A percentile compares a stretch with the other conserved stretches of the same genome.
phyloP scores from a whole-genome alignment of 805 yeast genomes.

The Saccharomycopsis javanensis region DNA sequence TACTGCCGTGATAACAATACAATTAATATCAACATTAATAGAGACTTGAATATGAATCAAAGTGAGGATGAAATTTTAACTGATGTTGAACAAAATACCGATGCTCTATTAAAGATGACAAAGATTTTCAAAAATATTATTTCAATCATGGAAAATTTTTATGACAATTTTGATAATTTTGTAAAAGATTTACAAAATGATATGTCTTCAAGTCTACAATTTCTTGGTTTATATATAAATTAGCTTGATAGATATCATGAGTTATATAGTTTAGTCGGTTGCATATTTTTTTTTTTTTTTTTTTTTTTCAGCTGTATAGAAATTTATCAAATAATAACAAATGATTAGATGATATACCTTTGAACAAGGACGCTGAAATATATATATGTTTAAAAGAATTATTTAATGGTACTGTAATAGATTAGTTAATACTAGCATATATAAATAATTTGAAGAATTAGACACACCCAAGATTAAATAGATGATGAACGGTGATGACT shows the following conservation, averaged over 20 bases:
- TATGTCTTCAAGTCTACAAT: constrained; percentile 37
- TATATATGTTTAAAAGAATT: not conserved
- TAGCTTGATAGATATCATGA: not conserved
- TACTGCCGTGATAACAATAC: not conserved
- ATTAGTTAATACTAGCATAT: too few species aligned
- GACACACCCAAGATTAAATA: not conserved
- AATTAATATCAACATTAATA: constrained; percentile 20
- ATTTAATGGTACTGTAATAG: too few species aligned
- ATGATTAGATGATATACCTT: too few species aligned
- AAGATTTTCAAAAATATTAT: constrained; percentile 21
- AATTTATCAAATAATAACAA: too few species aligned
- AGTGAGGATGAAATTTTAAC: not conserved
- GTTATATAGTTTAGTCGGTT: too few species aligned
- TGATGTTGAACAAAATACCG: not conserved
- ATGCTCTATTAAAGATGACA: not conserved
- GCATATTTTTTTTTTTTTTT: not conserved
- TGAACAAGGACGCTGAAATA: too few species aligned
- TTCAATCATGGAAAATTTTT: constrained; percentile 32
- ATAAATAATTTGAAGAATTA: not conserved
- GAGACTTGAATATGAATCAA: constrained; percentile 1
- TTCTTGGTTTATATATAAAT: constrained; percentile 33
- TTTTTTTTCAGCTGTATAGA: not conserved
- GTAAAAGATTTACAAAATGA: constrained; percentile 47
- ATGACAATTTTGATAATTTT: constrained; percentile 33
- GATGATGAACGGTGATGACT: not conserved